These are phyloP conservation scores for Rhododendron griersonianum DNA, from an alignment of 148 eudicot species.

Conservation along the genomic window DNA sequence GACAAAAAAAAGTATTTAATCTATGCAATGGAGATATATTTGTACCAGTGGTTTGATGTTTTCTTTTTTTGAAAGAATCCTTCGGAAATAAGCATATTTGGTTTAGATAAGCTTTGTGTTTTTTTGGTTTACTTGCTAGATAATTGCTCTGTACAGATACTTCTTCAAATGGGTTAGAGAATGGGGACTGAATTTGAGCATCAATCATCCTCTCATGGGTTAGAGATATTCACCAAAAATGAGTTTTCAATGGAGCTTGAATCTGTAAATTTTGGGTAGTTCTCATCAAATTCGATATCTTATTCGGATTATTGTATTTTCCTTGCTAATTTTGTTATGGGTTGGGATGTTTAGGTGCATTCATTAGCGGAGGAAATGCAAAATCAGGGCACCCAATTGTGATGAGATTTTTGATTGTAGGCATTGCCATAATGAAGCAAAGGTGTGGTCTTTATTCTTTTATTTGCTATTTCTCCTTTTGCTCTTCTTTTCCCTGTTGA, in stretches of 20 bases:
- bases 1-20: too few relatives aligned
- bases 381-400: conserved; percentile 82
- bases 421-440: conserved; percentile 77
- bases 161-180: too few relatives aligned
- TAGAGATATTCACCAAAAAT: neutral
- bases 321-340: neutral
- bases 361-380: conserved; percentile 75
- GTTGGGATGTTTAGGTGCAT: conserved; percentile 38
- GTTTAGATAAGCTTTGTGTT: too few relatives aligned
- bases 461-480: neutral
- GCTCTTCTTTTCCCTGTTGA: neutral
- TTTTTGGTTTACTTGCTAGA: too few relatives aligned
- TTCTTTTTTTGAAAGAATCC: too few relatives aligned
- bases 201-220: neutral
- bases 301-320: neutral
- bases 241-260: neutral
- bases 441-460: conserved; percentile 31
- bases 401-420: conserved; percentile 67
- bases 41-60: too few relatives aligned
- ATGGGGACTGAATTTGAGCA: neutral
- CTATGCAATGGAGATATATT: too few relatives aligned
- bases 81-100: too few relatives aligned
- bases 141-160: too few relatives aligned
- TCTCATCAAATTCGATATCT: neutral
- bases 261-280: neutral